Evolutionary conservation across 2,329 filamentous ascomycete species (phyloP), one percentile per base, ranked within the genome.

Genomic region (Escovopsis weberi): DNA sequence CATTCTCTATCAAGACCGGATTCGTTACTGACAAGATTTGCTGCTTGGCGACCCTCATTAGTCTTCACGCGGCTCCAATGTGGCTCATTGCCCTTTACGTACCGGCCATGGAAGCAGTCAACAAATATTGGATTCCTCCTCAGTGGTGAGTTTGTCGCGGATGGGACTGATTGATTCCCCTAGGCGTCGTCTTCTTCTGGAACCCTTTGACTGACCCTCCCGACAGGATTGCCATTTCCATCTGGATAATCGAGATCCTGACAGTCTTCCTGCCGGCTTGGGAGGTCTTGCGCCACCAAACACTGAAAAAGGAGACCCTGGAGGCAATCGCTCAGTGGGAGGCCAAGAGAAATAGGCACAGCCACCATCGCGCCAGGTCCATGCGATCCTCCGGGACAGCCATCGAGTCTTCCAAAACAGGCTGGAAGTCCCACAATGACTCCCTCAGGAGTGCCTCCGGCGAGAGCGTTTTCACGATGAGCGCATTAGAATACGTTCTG

Each of bases 41-140:
- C 6, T 6, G 23, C 23, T 23, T 23, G 23, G 28, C 26, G 47
- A 46, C 38, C 45, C 42, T n/a, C 11, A 7, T 12, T 23, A 76
- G 73, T 38, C 64, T 82, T 9, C 75, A 71, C 36, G 78, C 76
- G 10, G 72, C 76, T 2, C 78, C 79, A 0, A 68, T 82, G 61
- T 82, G 76, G 73, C 66, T 82, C 33, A 60, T 78, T 33, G 77
- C 74, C 35, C 62, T 73, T 2, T 66, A 71, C 44, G 62, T 65
- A 2, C 67, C 71, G 6, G 62, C 48, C 1, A 69, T 78, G 57
- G 62, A 58, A 4, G 50, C 57, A 0, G 59, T 78, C 41, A 77
- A 78, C 53, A 53, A 54, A 18, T 69, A 69, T 50, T 77, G 67
- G 49, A 56, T 72, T 4, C 74, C 77, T 26, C 70, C 75, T 9